Percentiles rank a stretch among this genome's conserved stretches.
These are phyloP conservation scores for Eragrostis nindensis DNA, from an alignment of 176 grass and related monocot genomes.

Conservation along the genomic window DNA sequence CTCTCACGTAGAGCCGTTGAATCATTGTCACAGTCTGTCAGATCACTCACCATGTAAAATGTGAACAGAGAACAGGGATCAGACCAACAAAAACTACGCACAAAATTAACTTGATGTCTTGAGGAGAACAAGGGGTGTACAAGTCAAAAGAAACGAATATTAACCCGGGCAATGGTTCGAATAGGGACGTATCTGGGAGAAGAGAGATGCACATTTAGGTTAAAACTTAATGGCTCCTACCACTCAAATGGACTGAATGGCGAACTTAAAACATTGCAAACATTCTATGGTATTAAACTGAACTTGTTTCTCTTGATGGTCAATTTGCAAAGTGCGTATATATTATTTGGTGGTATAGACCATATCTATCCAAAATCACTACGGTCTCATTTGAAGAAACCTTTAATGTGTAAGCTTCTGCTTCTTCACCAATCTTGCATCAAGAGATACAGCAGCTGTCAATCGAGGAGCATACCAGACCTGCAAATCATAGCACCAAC, in stretches of 20 bases:
- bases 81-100: background rate
- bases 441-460: background rate
- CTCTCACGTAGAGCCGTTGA: background rate
- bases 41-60: background rate
- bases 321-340: background rate
- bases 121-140: background rate
- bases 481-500: conserved; percentile 1
- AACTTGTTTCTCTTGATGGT: background rate
- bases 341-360: background rate
- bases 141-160: background rate
- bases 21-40: background rate
- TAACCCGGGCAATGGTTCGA: background rate
- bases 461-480: background rate
- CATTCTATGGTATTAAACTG: background rate
- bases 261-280: background rate
- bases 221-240: background rate
- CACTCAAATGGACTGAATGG: background rate
- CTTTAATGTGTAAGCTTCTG: background rate
- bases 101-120: background rate
- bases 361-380: background rate
- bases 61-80: background rate
- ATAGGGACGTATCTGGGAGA: background rate
- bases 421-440: background rate
- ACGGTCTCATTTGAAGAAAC: background rate
- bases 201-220: background rate